These are phyloP conservation scores for Lepiota venenata DNA, from an alignment of 768 basidiomycete species.

Conservation along the genomic window DNA sequence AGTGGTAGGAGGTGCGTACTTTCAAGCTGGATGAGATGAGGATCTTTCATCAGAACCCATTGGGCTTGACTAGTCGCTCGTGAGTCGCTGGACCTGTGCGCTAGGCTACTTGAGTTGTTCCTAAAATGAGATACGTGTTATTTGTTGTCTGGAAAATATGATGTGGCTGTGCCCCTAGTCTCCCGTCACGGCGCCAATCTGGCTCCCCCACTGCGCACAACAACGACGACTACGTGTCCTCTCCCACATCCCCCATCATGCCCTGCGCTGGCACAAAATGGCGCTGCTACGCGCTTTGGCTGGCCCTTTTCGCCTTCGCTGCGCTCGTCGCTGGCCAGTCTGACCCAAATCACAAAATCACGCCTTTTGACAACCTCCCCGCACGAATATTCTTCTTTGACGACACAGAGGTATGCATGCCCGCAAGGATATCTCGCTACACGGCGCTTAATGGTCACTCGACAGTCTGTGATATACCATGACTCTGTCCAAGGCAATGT, in stretches of 20 bases:
- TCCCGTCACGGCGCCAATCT: constrained; percentile 6
- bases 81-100: too few species aligned
- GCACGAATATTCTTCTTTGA: constrained; percentile 88
- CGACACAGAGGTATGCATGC: constrained; percentile 65
- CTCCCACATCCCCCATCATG: neutral
- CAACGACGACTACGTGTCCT: constrained; percentile 12
- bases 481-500: constrained; percentile 68
- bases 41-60: too few species aligned
- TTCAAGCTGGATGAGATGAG: too few species aligned
- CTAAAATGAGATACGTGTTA: too few species aligned
- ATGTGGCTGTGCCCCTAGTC: constrained; percentile 10
- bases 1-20: too few species aligned
- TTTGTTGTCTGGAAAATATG: too few species aligned
- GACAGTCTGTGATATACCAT: constrained; percentile 64
- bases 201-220: neutral
- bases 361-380: constrained; percentile 69
- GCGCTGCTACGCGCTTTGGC: constrained; percentile 7
- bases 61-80: too few species aligned
- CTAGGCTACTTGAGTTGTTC: too few species aligned
- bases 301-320: neutral
- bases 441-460: constrained; percentile 10
- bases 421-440: neutral
- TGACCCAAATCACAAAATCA: constrained; percentile 42
- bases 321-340: neutral
- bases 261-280: constrained; percentile 1